Evolutionary conservation across 805 yeast genomes (phyloP).

Genomic region (Yamadazyma takamatsuzukensis): DNA sequence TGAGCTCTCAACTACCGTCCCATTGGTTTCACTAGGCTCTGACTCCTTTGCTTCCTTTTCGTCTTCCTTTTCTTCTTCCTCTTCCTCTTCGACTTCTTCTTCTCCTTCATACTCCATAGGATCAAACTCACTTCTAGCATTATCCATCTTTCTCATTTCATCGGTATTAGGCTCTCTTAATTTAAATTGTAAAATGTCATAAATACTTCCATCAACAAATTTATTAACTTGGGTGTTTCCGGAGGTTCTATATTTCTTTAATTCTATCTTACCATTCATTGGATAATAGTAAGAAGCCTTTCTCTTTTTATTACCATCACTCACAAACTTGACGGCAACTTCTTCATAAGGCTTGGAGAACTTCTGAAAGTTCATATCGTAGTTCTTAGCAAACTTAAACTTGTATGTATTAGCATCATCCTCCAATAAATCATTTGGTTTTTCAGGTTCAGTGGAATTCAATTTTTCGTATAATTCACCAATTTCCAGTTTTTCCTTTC

Average conservation of each 20-base stretch:
- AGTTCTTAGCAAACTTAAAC: conserved; percentile 67
- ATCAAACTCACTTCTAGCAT: conserved; percentile 63
- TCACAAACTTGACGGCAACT: conserved; percentile 57
- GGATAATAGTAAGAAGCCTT: conserved; percentile 74
- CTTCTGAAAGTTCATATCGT: conserved; percentile 60
- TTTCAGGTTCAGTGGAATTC: conserved; percentile 42
- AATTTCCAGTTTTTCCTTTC: conserved; percentile 17
- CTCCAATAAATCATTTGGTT: conserved; percentile 35
- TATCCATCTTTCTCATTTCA: conserved; percentile 68
- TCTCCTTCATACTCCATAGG: conserved; percentile 74
- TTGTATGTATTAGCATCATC: conserved; percentile 46
- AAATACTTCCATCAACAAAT: conserved; percentile 51
- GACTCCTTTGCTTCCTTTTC: conserved; percentile 12
- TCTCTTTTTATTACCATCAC: conserved; percentile 35
- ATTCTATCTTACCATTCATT: conserved; percentile 67
- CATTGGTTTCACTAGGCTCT: no score
- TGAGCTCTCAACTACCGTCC: no score
- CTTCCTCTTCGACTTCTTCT: conserved; percentile 47
- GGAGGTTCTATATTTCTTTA: conserved; percentile 80
- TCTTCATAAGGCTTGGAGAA: conserved; percentile 55
- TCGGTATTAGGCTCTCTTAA: conserved; percentile 70
- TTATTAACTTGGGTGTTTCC: conserved; percentile 51
- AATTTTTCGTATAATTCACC: conserved; percentile 22
- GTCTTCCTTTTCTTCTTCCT: conserved; percentile 27
- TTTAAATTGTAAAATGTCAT: conserved; percentile 58